phyloP scores from a whole-genome alignment of 2,329 filamentous ascomycete species.

The Cercospora sp. region DNA sequence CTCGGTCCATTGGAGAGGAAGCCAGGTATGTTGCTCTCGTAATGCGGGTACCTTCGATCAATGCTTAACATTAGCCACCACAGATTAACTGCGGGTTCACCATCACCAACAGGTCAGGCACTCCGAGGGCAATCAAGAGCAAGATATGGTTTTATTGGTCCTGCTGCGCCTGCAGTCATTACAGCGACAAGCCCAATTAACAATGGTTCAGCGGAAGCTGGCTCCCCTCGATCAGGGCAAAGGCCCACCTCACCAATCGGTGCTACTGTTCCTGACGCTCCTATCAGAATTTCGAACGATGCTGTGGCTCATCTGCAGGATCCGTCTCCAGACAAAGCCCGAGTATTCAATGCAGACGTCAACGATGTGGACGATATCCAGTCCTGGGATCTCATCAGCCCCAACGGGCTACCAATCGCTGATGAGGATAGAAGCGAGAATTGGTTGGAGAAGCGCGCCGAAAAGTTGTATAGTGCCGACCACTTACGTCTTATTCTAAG shows the following conservation, averaged over 20 bases:
- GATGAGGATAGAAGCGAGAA: constrained; percentile 12
- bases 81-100: neutral
- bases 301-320: constrained; percentile 21
- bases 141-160: neutral
- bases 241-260: neutral
- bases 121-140: neutral
- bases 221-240: neutral
- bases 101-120: neutral
- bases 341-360: constrained; percentile 20
- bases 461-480: constrained; percentile 24
- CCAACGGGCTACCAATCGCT: constrained; percentile 2
- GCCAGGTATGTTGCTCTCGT: neutral
- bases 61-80: neutral
- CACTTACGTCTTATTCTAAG: constrained; percentile 24
- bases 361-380: constrained; percentile 19
- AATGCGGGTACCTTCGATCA: neutral
- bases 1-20: neutral
- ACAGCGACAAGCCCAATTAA: neutral
- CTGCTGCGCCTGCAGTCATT: neutral
- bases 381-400: constrained; percentile 26
- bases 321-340: constrained; percentile 24
- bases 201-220: neutral
- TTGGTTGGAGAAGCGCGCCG: constrained; percentile 24
- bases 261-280: neutral
- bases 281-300: constrained; percentile 14